Base-by-base conservation (phyloP, 768 basidiomycete genomes). In the Dentipellis fragilis region DNA sequence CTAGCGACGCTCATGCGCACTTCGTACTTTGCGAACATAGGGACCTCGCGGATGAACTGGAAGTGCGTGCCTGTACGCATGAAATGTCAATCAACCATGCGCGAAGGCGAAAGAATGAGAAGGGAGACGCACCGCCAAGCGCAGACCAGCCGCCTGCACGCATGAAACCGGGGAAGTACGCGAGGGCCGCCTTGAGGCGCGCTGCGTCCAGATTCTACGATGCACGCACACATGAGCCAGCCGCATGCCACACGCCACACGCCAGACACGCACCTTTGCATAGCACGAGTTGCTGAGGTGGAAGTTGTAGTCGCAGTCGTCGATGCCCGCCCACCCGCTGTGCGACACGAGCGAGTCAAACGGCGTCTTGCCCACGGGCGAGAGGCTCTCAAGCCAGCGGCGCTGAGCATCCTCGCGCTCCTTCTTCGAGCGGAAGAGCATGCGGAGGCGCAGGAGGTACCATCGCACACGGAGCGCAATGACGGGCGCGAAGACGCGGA, bases 261-360 rank as follows among this genome's bases (percentile, higher is more conserved):
- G 53, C n/a, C 35, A 10, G 2, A 45, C 22, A 62, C 71, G 14
- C 55, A 80, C 85, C 74, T 88, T 89, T 4, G 85, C 79, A 59
- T 91, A 92, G 52, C 80, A 84, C 0, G 88, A 89, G 64, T 92
- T 92, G 66, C 86, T 89, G 56, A 91, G 73, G 63, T 92, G 89
- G 11, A 76, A 65, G 64, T 87, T 81, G 62, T 83, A 83, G 67
- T 92, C 89, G 45, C 77, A 76, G 46, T 90, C 89, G 10, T 17
- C 52, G 54, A 10, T 6, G 54, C 60, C 54, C 2, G 68, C 68
- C 57, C 63, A 63, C 1, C 53, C 52, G 37, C 63, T 62, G 6
- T 29, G 49, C 9, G 63, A 59, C 3, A 56, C 39, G 0, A 54
- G 51, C n/a, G 39, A 29, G 34, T 62, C 60, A 47, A 68, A 62